Conservation (phyloP, 139 green algal genomes). For the Volvox africanus region DNA sequence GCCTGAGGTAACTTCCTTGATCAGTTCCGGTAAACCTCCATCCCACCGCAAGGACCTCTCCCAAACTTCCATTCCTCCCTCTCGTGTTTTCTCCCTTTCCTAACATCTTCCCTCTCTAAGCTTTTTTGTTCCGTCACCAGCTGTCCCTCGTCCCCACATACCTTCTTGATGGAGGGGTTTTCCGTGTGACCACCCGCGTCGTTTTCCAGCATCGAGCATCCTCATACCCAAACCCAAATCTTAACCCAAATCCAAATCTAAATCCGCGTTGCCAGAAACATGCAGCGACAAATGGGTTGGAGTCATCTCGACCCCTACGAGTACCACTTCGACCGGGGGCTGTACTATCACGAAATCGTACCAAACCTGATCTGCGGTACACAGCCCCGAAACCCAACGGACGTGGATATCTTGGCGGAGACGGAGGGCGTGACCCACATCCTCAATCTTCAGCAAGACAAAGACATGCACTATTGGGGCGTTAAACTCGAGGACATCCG, state of each 20-base stretch:
- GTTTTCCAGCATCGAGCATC: too few relatives aligned
- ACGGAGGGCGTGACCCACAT: constrained; percentile 43
- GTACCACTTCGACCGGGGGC: constrained; percentile 72
- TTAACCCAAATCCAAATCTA: too few relatives aligned
- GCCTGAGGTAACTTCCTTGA: neutral
- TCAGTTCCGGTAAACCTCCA: too few relatives aligned
- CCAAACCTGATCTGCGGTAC: constrained; percentile 71
- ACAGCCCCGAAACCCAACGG: constrained; percentile 46
- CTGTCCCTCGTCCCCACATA: neutral
- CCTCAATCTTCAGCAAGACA: constrained; percentile 42
- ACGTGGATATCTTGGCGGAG: constrained; percentile 65
- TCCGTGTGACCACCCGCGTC: neutral
- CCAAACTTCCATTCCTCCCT: neutral
- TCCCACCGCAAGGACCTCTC: too few relatives aligned
- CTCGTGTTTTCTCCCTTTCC: neutral
- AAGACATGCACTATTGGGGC: constrained; percentile 78
- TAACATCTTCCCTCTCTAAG: too few relatives aligned
- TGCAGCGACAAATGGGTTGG: constrained; percentile 49
- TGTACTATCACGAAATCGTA: constrained; percentile 82
- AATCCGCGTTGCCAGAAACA: neutral
- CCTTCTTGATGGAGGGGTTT: neutral
- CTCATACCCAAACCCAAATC: too few relatives aligned
- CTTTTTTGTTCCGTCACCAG: neutral
- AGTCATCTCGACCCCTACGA: constrained; percentile 62
- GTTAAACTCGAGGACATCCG: constrained; percentile 67